Conservation (phyloP, 768 basidiomycete genomes). For the Calocybe indica region DNA sequence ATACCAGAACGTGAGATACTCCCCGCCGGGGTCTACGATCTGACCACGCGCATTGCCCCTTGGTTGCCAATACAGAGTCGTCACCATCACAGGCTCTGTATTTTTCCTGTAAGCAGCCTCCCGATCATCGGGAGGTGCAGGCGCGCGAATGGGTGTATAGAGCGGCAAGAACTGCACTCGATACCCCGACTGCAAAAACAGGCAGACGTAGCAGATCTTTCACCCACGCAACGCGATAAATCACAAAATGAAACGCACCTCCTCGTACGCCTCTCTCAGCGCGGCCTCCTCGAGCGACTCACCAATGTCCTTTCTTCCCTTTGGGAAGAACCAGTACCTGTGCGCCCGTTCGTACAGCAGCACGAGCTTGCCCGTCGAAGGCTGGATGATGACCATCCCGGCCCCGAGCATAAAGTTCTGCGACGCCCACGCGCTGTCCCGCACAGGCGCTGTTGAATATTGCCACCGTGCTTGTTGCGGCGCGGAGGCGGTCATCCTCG, state of each 20-base stretch:
- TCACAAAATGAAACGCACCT: constrained; percentile 31
- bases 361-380: constrained; percentile 47
- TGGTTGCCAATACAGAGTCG: constrained; percentile 22
- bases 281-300: constrained; percentile 57
- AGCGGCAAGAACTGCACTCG: constrained; percentile 41
- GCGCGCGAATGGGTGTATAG: constrained; percentile 33
- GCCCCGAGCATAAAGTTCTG: constrained; percentile 52
- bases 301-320: constrained; percentile 61
- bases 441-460: constrained; percentile 36
- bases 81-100: constrained; percentile 42
- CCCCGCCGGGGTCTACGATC: constrained; percentile 25
- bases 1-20: constrained; percentile 54
- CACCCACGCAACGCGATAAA: not conserved
- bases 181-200: constrained; percentile 39
- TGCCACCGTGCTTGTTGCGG: constrained; percentile 19
- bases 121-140: constrained; percentile 23
- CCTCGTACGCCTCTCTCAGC: constrained; percentile 62
- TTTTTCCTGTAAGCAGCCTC: constrained; percentile 11
- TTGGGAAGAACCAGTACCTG: constrained; percentile 53
- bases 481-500: too few relatives aligned
- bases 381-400: constrained; percentile 60
- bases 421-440: constrained; percentile 39
- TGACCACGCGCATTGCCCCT: constrained; percentile 1
- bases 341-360: constrained; percentile 34
- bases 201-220: not conserved